Evolutionary conservation across 257 asterid species (phyloP).

Genomic region (Solanum acaule): DNA sequence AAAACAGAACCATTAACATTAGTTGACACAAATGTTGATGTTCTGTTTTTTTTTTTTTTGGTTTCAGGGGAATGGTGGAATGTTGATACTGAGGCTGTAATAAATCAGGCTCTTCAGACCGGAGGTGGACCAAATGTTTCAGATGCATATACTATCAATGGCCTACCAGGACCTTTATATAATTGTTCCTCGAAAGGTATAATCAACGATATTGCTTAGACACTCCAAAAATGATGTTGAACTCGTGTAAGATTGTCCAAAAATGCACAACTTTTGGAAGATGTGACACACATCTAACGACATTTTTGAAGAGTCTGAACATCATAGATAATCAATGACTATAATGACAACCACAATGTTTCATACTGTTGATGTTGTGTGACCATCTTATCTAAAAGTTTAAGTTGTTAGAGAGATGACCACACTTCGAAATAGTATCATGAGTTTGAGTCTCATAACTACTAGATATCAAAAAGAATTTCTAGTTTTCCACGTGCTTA

Average conservation of each 20-base stretch:
- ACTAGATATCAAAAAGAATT: neutral
- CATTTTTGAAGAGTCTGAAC: neutral
- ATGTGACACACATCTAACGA: neutral
- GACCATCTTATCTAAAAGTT: neutral
- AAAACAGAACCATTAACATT: neutral
- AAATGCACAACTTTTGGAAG: neutral
- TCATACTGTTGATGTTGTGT: neutral
- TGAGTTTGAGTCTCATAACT: neutral
- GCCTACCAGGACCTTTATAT: constrained; percentile 62
- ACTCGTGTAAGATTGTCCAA: neutral
- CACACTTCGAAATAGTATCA: too few species aligned
- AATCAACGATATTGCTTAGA: neutral
- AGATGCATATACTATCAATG: constrained; percentile 68
- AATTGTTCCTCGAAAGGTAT: constrained; percentile 61
- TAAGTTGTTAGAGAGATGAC: neutral
- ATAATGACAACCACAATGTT: neutral
- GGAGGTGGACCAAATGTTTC: constrained; percentile 63
- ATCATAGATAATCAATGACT: too few species aligned
- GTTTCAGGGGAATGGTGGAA: constrained; percentile 72
- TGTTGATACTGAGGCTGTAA: constrained; percentile 53
- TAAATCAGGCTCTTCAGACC: constrained; percentile 53
- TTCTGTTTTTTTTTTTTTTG: neutral
- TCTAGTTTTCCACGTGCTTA: too few species aligned
- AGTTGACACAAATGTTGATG: neutral
- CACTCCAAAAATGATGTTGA: neutral